Conservation (phyloP, 1,284 basidiomycete species). For the Sporisorium iseilematis-ciliati region DNA sequence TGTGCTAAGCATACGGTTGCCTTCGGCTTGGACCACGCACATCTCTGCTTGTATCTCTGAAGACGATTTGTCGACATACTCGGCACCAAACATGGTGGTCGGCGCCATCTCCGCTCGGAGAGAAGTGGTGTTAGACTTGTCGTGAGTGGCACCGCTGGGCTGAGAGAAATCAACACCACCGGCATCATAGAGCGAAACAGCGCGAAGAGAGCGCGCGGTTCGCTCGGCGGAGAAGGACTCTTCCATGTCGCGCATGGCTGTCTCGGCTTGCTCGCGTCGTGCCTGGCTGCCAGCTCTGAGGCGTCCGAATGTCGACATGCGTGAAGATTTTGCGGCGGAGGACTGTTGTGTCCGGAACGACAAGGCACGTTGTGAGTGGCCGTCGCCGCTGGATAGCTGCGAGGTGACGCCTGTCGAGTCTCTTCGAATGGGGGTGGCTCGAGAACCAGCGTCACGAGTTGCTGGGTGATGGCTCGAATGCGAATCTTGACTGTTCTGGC, state of each 20-base stretch:
- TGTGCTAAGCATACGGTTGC: slow-evolving; percentile 50
- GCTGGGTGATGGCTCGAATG: slow-evolving; percentile 3
- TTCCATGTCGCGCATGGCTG: slow-evolving; percentile 30
- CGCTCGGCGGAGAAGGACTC: slow-evolving; percentile 38
- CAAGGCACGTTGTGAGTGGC: slow-evolving; percentile 30
- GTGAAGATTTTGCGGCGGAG: slow-evolving; percentile 28
- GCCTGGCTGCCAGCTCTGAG: slow-evolving; percentile 32
- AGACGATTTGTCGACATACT: slow-evolving; percentile 48
- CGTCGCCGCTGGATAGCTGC: slow-evolving; percentile 44
- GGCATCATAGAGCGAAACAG: slow-evolving; percentile 35
- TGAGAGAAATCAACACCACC: background rate
- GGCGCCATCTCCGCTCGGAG: slow-evolving; percentile 31
- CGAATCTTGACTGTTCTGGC: slow-evolving; percentile 30
- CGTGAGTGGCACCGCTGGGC: background rate
- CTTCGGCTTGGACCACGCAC: slow-evolving; percentile 54
- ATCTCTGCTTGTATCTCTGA: slow-evolving; percentile 61
- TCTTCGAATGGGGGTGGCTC: slow-evolving; percentile 11
- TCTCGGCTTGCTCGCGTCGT: slow-evolving; percentile 28
- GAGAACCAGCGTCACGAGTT: background rate
- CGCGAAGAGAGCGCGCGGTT: slow-evolving; percentile 36
- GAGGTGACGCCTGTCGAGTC: slow-evolving; percentile 32
- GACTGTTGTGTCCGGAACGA: slow-evolving; percentile 40
- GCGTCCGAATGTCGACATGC: slow-evolving; percentile 36
- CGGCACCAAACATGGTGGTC: slow-evolving; percentile 42
- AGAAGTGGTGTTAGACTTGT: slow-evolving; percentile 17